These are phyloP conservation scores for Cytidiella melzeri DNA, from an alignment of 768 basidiomycete genomes.

Conservation along the genomic window DNA sequence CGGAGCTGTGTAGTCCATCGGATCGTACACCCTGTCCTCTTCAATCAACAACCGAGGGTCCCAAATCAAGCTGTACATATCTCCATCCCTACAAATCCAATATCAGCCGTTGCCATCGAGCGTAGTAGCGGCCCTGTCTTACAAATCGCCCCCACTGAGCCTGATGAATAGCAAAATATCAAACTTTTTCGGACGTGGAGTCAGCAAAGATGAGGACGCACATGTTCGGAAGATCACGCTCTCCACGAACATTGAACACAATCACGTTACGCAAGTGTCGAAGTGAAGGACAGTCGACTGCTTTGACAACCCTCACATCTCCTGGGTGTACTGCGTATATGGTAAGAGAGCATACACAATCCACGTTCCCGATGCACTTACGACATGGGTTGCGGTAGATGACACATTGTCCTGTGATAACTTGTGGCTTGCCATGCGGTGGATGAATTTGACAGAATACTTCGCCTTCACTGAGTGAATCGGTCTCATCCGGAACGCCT, in stretches of 20 bases:
- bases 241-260: slow-evolving; percentile 4
- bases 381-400: slow-evolving; percentile 11
- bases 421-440: not conserved
- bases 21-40: not conserved
- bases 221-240: slow-evolving; percentile 11
- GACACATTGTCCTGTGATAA: slow-evolving; percentile 4
- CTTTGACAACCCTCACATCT: slow-evolving; percentile 4
- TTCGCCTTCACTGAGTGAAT: slow-evolving; percentile 2
- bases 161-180: not conserved
- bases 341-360: not conserved
- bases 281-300: slow-evolving; percentile 6
- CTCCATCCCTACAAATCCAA: slow-evolving; percentile 8
- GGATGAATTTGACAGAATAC: slow-evolving; percentile 11
- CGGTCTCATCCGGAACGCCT: slow-evolving; percentile 11
- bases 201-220: not conserved
- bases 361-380: not conserved
- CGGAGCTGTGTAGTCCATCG: slow-evolving; percentile 11
- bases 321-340: slow-evolving; percentile 8
- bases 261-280: slow-evolving; percentile 10
- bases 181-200: not conserved
- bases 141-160: slow-evolving; percentile 10
- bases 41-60: slow-evolving; percentile 5
- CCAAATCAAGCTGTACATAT: slow-evolving; percentile 10
- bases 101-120: too few species aligned
- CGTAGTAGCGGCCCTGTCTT: too few species aligned